Evolutionary conservation across 148 eudicot genomes (phyloP).

Genomic region (Drosera capensis): DNA sequence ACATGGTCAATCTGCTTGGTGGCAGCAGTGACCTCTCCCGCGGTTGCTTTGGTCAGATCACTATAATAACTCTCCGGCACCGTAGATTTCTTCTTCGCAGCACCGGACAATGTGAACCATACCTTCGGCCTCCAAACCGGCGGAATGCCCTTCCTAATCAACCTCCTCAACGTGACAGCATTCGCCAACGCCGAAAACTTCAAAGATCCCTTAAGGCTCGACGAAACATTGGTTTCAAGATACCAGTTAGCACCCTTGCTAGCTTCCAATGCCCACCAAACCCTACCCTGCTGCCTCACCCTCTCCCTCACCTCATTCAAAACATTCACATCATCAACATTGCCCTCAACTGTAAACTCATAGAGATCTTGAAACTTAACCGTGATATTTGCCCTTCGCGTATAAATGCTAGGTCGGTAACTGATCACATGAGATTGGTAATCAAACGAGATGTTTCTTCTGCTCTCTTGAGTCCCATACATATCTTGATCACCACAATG

Average conservation of each 20-base stretch:
- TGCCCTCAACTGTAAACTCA: conserved; percentile 82
- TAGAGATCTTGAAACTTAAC: conserved; percentile 91
- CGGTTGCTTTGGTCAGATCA: conserved; percentile 65
- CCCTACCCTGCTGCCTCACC: conserved; percentile 80
- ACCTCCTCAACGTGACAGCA: conserved; percentile 62
- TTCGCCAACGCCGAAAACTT: conserved; percentile 56
- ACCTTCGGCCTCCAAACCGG: conserved; percentile 69
- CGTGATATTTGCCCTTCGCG: conserved; percentile 77
- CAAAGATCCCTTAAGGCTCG: conserved; percentile 56
- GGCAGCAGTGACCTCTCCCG: conserved; percentile 69
- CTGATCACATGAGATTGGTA: too few relatives aligned
- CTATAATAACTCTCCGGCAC: conserved; percentile 80
- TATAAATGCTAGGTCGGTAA: conserved; percentile 82
- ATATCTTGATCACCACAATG: too few relatives aligned
- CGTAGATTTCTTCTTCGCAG: conserved; percentile 93
- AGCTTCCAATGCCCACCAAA: conserved; percentile 92
- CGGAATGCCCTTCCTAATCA: conserved; percentile 85
- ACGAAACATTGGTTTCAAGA: conserved; percentile 39
- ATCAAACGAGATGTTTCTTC: too few relatives aligned
- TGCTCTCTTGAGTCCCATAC: too few relatives aligned
- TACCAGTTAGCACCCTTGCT: conserved; percentile 91
- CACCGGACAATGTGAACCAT: conserved; percentile 90
- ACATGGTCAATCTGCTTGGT: conserved; percentile 97
- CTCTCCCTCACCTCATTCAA: conserved; percentile 94
- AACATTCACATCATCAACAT: conserved; percentile 96